Percentiles rank a stretch among this genome's conserved stretches.
These are phyloP conservation scores for Porphyrellus cyaneotinctus DNA, from an alignment of 768 basidiomycete genomes.

Conservation along the genomic window DNA sequence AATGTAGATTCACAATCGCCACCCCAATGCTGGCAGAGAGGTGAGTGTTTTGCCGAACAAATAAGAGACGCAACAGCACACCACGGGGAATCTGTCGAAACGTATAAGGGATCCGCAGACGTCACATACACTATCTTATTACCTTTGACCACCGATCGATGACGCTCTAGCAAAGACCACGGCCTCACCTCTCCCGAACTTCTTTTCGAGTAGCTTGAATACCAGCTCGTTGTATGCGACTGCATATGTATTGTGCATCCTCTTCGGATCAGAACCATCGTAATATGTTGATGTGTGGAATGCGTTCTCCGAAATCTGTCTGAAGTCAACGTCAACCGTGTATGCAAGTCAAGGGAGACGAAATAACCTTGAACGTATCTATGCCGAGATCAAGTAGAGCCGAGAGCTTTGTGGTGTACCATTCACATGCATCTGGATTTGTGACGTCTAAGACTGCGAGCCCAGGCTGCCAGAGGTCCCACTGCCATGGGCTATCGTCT, in stretches of 20 bases:
- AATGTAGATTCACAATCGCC: constrained; percentile 76
- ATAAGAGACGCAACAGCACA: background rate
- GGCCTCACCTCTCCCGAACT: constrained; percentile 61
- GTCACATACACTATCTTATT: constrained; percentile 3
- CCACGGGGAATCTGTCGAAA: constrained; percentile 16
- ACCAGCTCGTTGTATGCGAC: constrained; percentile 69
- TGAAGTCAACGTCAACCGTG: constrained; percentile 20
- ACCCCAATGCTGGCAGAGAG: constrained; percentile 55
- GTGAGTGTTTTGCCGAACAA: background rate
- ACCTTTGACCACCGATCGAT: constrained; percentile 67
- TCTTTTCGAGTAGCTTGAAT: constrained; percentile 53
- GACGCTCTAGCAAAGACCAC: constrained; percentile 68
- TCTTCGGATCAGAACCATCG: constrained; percentile 63
- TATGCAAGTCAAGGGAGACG: background rate
- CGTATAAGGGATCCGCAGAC: background rate
- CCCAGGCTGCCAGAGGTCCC: constrained; percentile 66
- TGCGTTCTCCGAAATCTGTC: constrained; percentile 78
- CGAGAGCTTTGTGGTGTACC: constrained; percentile 44
- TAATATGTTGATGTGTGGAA: constrained; percentile 62
- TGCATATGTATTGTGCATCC: constrained; percentile 71
- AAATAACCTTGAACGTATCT: constrained; percentile 47
- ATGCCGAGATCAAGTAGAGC: constrained; percentile 45
- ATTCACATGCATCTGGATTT: constrained; percentile 46
- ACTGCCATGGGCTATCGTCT: constrained; percentile 66
- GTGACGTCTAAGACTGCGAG: constrained; percentile 64